Base-by-base conservation (phyloP, 257 asterid species). In the Echium plantagineum region DNA sequence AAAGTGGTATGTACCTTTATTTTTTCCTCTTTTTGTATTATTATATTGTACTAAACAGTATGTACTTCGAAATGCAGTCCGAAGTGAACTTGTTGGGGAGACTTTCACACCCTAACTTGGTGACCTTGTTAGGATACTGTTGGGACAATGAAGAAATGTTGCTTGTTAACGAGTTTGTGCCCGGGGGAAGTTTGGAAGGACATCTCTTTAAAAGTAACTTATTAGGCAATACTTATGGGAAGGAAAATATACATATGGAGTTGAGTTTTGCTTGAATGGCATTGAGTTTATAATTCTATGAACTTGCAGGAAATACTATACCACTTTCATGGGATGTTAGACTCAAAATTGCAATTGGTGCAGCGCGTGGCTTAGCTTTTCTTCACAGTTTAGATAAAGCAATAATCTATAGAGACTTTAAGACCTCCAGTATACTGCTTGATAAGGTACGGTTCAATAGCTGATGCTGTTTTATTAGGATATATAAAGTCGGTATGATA, bases 101-200 rank as follows among this genome's bases (percentile, higher is more conserved):
- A 60, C 81, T 78, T 78, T 75, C 84, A 0, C 84, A 75, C 62
- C 77, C 81, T 49, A 75, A 78, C 69, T 77, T 78, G 57, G 81
- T 78, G 32, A 75, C 68, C 61, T 70, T 78, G 16, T 64, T 72
- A 42, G 84, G 84, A 60, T 78, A 75, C 62, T 75, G 81, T 55
- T 58, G 63, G 24, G 81, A 78, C 21, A 79, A 75, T n/a, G 48
- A 65, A 63, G 77, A 78, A 62, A 66, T 72, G 21, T 53, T 78
- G 55, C 84, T 78, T 21, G 77, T 75, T 15, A 72, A 78, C 21
- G 81, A 72, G 63, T 78, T 67, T 67, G 65, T 75, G 75, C 84
- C 28, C 15, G 72, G 31, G 55, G 84, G 84, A 56, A 79, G 79
- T 51, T 60, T 79, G 73, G 81, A 72, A 20, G 72, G 72, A 72